Evolutionary conservation across 2,329 filamentous ascomycete species (phyloP).

Genomic region (Colletotrichum camelliae): DNA sequence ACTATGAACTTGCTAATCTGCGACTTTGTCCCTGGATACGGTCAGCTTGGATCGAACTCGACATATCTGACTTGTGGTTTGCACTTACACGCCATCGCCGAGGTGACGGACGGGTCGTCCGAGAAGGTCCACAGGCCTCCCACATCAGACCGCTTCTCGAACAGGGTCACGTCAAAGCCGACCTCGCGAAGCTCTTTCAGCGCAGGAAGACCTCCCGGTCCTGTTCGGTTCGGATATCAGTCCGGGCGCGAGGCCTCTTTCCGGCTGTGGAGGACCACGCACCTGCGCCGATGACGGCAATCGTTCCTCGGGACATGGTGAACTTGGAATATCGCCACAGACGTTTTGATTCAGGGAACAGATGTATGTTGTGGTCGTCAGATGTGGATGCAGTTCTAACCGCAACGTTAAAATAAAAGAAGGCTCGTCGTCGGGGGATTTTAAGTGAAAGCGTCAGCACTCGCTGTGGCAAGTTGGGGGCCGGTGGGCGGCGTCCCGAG

Average conservation of each 20-base stretch:
- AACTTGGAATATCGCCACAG: background rate
- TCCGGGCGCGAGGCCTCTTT: no score
- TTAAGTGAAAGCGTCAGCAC: background rate
- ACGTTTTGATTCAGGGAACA: background rate
- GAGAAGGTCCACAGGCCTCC: constrained; percentile 29
- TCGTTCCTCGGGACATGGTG: background rate
- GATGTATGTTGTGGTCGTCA: background rate
- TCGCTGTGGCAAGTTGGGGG: background rate
- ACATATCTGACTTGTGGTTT: background rate
- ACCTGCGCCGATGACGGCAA: constrained; percentile 28
- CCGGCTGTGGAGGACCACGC: background rate
- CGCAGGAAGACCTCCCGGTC: constrained; percentile 26
- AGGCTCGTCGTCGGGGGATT: background rate
- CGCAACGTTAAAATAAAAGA: background rate
- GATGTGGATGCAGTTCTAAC: background rate
- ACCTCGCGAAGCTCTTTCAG: constrained; percentile 29
- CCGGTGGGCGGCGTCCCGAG: background rate
- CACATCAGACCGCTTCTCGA: constrained; percentile 26
- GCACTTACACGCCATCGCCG: constrained; percentile 4
- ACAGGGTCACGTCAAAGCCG: constrained; percentile 27
- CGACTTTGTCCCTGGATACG: background rate
- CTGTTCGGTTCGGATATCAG: background rate
- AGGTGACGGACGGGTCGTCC: constrained; percentile 26
- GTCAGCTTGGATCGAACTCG: background rate
- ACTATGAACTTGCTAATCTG: constrained; percentile 31